These are phyloP conservation scores for Naganishia onofrii DNA, from an alignment of 768 basidiomycete species.

Conservation along the genomic window DNA sequence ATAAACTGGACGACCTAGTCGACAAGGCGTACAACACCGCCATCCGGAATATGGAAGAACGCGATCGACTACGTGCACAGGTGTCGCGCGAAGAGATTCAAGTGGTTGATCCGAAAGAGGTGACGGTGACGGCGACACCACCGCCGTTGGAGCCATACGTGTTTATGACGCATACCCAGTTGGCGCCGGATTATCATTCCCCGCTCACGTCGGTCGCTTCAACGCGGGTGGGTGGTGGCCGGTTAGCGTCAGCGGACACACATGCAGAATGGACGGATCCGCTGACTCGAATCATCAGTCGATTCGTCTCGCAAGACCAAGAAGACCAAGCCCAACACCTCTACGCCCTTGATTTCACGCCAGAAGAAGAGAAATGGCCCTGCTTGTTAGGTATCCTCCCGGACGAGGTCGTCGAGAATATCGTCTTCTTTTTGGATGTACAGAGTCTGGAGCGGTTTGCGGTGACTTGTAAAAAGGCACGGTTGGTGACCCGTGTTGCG, in stretches of 20 bases:
- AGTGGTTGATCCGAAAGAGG: constrained; percentile 24
- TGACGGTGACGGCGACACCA: constrained; percentile 17
- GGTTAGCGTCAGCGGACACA: neutral
- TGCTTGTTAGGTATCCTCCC: constrained; percentile 65
- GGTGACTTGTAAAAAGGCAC: constrained; percentile 67
- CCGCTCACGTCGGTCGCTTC: neutral
- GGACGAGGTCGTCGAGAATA: constrained; percentile 68
- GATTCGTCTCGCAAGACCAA: no score
- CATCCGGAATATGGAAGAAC: constrained; percentile 20
- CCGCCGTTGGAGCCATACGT: constrained; percentile 29
- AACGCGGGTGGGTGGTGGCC: no score
- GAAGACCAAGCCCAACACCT: no score
- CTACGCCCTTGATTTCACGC: constrained; percentile 57
- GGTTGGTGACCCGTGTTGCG: constrained; percentile 67
- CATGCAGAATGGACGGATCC: constrained; percentile 22
- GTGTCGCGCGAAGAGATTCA: constrained; percentile 1
- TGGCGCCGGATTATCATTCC: constrained; percentile 43
- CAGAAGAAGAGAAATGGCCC: constrained; percentile 65
- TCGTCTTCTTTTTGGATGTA: constrained; percentile 67
- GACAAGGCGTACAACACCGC: constrained; percentile 61
- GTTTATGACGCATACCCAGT: constrained; percentile 46
- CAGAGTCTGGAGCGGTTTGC: constrained; percentile 75
- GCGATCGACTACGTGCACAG: neutral
- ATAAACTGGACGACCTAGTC: constrained; percentile 66
- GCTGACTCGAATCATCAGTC: constrained; percentile 21